phyloP scores from a whole-genome alignment of 805 yeast species.

The Starmerella roubikii region DNA sequence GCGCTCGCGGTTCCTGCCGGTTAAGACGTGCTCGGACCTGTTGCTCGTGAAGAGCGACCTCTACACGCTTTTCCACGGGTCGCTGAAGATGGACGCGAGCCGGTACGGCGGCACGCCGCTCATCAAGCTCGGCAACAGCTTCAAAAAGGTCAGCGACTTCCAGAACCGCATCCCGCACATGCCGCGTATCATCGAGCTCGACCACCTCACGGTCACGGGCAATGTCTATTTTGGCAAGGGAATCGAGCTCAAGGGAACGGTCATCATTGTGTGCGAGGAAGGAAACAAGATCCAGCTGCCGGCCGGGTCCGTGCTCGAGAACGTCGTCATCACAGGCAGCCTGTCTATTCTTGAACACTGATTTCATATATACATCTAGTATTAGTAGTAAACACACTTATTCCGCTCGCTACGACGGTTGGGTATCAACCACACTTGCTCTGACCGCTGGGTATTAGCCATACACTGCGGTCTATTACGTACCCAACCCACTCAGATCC shows the following conservation, averaged over 20 bases:
- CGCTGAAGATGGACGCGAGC: constrained; percentile 65
- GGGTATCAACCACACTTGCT: no score
- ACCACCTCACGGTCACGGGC: constrained; percentile 95
- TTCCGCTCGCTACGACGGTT: no score
- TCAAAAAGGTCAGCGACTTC: constrained; percentile 88
- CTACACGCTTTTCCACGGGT: constrained; percentile 82
- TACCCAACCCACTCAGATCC: no score
- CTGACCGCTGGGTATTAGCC: no score
- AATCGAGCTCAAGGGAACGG: constrained; percentile 90
- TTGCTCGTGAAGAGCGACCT: constrained; percentile 89
- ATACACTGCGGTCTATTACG: no score
- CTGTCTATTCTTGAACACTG: constrained; percentile 85
- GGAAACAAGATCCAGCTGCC: constrained; percentile 96
- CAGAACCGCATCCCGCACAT: constrained; percentile 83
- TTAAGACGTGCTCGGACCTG: constrained; percentile 91
- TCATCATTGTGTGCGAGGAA: constrained; percentile 91
- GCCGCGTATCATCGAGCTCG: constrained; percentile 92
- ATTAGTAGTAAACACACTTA: no score
- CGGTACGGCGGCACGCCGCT: constrained; percentile 90
- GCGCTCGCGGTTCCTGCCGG: constrained; percentile 94
- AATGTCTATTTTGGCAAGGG: constrained; percentile 82
- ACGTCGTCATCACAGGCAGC: constrained; percentile 94
- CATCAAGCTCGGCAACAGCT: constrained; percentile 90
- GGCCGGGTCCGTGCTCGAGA: constrained; percentile 86
- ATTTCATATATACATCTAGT: background rate